phyloP scores from a whole-genome alignment of 2,329 filamentous ascomycete species.

The Aspergillus sp. region DNA sequence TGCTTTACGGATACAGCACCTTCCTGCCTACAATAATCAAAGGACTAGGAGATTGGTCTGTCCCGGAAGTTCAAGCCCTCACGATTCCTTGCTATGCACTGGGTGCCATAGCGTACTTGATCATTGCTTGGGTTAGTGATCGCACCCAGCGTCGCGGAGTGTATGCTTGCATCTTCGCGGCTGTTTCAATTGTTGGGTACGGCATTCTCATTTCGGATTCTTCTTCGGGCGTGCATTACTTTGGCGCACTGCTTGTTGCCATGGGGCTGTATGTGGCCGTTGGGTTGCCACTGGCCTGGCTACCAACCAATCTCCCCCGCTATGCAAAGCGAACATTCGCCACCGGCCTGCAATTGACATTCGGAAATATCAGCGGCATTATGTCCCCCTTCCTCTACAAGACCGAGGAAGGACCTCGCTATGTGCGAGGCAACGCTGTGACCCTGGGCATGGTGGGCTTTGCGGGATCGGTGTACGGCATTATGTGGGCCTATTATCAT shows the following conservation, averaged over 20 bases:
- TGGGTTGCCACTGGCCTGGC: constrained; percentile 57
- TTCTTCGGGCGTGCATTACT: constrained; percentile 66
- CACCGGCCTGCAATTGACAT: constrained; percentile 68
- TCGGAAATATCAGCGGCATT: constrained; percentile 70
- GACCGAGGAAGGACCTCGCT: constrained; percentile 54
- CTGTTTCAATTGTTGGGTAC: constrained; percentile 67
- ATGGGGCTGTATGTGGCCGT: constrained; percentile 66
- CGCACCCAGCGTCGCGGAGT: constrained; percentile 64
- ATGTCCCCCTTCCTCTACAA: constrained; percentile 65
- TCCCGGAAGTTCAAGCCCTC: constrained; percentile 68
- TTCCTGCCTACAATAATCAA: constrained; percentile 78
- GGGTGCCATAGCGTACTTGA: constrained; percentile 68
- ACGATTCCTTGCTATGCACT: constrained; percentile 77
- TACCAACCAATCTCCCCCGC: constrained; percentile 67
- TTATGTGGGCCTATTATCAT: constrained; percentile 56
- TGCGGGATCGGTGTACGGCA: constrained; percentile 52
- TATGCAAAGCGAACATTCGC: constrained; percentile 76
- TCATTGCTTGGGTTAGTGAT: constrained; percentile 67
- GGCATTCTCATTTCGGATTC: constrained; percentile 64
- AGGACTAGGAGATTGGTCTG: constrained; percentile 63
- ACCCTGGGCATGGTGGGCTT: constrained; percentile 60
- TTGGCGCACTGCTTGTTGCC: constrained; percentile 74
- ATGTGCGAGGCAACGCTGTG: constrained; percentile 61
- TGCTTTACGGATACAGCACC: constrained; percentile 76
- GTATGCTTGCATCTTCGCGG: constrained; percentile 62